Evolutionary conservation across 306 rosid genomes (phyloP), one percentile per base, ranked within the genome.

Genomic region (Cucurbita moschata): DNA sequence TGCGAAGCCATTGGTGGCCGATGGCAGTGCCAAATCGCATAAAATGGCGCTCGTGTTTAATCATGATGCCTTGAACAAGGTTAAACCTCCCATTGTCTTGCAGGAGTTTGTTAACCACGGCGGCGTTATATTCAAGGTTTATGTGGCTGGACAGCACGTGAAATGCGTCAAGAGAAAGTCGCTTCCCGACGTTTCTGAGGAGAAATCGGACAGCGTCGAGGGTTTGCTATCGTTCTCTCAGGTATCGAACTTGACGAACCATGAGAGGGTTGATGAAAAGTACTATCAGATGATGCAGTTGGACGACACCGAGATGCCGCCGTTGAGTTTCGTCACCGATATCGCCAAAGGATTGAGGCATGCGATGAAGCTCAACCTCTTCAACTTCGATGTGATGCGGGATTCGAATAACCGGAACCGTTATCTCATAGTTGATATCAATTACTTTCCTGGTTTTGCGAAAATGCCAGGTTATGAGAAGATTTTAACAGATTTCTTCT

Each of bases 381-480:
- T 93, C 75, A 93, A 93, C 65, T 93, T 93, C 19, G 98, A 93
- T 67, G 90, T 93, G 46, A 90, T 93, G 51, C 72, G 98, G 60
- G 98, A 93, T 52, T 80, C 94, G 1, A 82, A 89, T 74, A 85
- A 53, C 58, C 89, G 88, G 37, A 87, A 87, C 40, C 89, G 96
- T n/a, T 90, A 93, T 61, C 86, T 93, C 66, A 90, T 93, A 44
- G 85, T 93, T 65, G 98, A 93, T 80, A 93, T 93, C 16, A 93
- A 93, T 63, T 93, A 93, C 70, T 93, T 93, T 78, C 98, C 98
- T 11, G 98, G 98, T 68, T 93, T 90, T 71, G 98, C 98, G 10
- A 93, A 93, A 82, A 89, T 93, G 98, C 98, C 97, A 1, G 88
- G 88, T 4, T 93, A 90, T 21, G 98, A 93, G 86, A 78, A 74